Evolutionary conservation across 805 yeast species (phyloP).

Genomic region (Helenozyma baotianmanensis): DNA sequence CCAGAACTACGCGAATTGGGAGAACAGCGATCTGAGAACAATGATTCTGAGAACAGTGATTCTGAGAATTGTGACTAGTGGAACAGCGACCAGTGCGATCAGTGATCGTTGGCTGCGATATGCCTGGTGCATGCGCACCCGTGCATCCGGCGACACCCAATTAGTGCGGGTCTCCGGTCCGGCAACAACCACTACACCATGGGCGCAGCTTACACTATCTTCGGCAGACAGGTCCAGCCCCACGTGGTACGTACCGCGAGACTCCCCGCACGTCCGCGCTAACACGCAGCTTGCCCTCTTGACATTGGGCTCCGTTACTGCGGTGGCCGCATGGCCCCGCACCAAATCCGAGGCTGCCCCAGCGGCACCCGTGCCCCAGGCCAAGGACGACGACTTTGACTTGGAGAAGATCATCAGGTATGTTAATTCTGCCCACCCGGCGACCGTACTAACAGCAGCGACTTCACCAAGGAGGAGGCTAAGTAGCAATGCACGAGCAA

Average conservation of each 20-base stretch:
- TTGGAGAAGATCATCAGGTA: slow-evolving; percentile 41
- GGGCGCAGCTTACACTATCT: slow-evolving; percentile 41
- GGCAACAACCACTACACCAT: slow-evolving; percentile 18
- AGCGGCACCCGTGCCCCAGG: slow-evolving; percentile 17
- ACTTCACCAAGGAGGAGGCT: slow-evolving; percentile 38
- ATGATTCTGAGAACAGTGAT: too few relatives aligned
- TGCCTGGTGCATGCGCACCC: too few relatives aligned
- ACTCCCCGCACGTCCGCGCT: slow-evolving; percentile 9
- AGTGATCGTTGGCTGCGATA: too few relatives aligned
- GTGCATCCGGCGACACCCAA: too few relatives aligned
- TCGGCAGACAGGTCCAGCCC: slow-evolving; percentile 43
- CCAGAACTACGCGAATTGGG: too few relatives aligned
- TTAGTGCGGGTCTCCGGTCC: too few relatives aligned
- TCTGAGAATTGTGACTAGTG: too few relatives aligned
- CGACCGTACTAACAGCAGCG: slow-evolving; percentile 22
- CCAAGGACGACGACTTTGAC: slow-evolving; percentile 40
- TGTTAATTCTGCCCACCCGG: slow-evolving; percentile 18
- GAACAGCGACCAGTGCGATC: too few relatives aligned
- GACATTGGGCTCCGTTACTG: slow-evolving; percentile 38
- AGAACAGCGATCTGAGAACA: too few relatives aligned
- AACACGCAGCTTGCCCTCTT: slow-evolving; percentile 34
- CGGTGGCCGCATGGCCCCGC: slow-evolving; percentile 36
- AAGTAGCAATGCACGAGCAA: slow-evolving; percentile 18
- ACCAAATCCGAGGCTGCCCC: slow-evolving; percentile 19
- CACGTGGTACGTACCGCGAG: slow-evolving; percentile 34